Evolutionary conservation across 1,284 basidiomycete species (phyloP), one percentile per base, ranked within the genome.

Genomic region (Sphagnurus paluster): DNA sequence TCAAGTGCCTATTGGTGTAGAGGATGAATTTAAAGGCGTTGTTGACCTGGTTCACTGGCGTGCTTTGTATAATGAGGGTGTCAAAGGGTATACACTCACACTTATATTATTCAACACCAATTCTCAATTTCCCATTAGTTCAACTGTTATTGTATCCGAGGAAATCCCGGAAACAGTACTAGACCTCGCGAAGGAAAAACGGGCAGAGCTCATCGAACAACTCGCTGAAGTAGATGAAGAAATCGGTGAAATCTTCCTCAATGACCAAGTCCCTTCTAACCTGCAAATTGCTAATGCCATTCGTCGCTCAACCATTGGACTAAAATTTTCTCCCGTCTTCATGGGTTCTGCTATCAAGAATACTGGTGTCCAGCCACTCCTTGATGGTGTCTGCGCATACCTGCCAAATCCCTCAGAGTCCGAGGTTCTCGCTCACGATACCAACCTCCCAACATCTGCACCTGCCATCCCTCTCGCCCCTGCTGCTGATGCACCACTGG

Each of bases 331-430:
- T 0, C 97, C 97, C 1, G 97, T 99, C 48, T 98, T 98, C 72
- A 75, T 99, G 53, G 97, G 97, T 32, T 97, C 94, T 5, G 97
- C 97, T 0, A 90, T 99, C 66, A 98, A 98, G 75, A 99, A 99
- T 70, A 97, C 93, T 17, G 93, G 85, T 46, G 91, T 99, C 3
- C 97, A 99, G 66, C 83, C 93, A 13, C 77, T 99, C 55, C 78
- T 99, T 16, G 95, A 99, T 61, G 97, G 95, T 56, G 87, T 98
- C 25, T 96, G 93, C 64, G 77, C 87, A n/a, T 99, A 98, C 71
- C 79, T 99, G 7, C 93, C 97, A 16, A 90, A 88, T 52, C 97
- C 97, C 0, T 74, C 87, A 2, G 92, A 99, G 67, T 75, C 84
- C 8, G 75, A 82, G 26, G 85, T 89, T 10, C 76, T 85, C 24